These are phyloP conservation scores for Clitoria ternatea DNA, from an alignment of 306 rosid species.

Conservation along the genomic window DNA sequence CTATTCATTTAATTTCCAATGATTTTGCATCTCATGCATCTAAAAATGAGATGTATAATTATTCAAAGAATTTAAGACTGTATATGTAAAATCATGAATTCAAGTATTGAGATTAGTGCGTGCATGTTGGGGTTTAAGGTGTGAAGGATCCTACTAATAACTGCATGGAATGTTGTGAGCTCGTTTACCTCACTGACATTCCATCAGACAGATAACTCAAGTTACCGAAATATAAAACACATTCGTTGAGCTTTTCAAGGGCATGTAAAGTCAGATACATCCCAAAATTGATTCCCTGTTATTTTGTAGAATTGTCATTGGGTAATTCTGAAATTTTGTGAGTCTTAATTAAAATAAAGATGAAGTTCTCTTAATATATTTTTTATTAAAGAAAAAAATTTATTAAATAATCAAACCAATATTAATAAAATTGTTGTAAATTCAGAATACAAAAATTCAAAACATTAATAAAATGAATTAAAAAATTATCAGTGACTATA, in stretches of 20 bases:
- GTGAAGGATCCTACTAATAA: slow-evolving; percentile 35
- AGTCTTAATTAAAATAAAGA: too few relatives aligned
- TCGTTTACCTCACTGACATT: slow-evolving; percentile 53
- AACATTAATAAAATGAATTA: too few relatives aligned
- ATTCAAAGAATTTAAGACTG: not conserved
- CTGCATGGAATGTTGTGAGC: slow-evolving; percentile 57
- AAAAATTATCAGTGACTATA: too few relatives aligned
- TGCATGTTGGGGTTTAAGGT: slow-evolving; percentile 35
- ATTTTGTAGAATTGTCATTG: slow-evolving; percentile 48
- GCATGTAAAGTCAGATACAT: slow-evolving; percentile 60
- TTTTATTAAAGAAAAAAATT: too few relatives aligned
- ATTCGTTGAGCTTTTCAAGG: slow-evolving; percentile 42
- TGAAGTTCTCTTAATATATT: too few relatives aligned
- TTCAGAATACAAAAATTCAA: too few relatives aligned
- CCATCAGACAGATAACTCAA: slow-evolving; percentile 33
- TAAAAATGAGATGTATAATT: too few relatives aligned
- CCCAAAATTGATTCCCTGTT: slow-evolving; percentile 87
- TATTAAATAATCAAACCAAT: too few relatives aligned
- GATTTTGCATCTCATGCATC: too few relatives aligned
- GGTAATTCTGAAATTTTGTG: too few relatives aligned
- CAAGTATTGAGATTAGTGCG: slow-evolving; percentile 27
- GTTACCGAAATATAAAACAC: slow-evolving; percentile 34
- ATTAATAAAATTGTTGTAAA: too few relatives aligned
- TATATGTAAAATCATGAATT: not conserved
- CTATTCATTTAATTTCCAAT: too few relatives aligned